Percentiles rank a stretch among this genome's conserved stretches.
These are phyloP conservation scores for Globisporangium splendens DNA, from an alignment of 352 stramenopile species.

Conservation along the genomic window DNA sequence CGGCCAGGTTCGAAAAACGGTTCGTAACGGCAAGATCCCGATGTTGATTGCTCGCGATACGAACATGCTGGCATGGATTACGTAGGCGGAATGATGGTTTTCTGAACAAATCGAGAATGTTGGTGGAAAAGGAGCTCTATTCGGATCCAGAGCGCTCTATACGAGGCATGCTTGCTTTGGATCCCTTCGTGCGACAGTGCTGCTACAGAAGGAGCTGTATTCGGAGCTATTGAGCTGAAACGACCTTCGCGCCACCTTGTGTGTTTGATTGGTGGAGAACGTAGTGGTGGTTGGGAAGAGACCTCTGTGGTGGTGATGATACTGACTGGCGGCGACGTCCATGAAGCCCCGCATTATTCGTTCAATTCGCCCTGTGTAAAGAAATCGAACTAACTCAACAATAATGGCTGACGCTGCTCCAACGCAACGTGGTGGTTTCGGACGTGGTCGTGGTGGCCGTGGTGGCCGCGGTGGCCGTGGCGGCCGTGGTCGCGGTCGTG, in stretches of 20 bases:
- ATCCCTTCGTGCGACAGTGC: not conserved
- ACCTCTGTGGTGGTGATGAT: not conserved
- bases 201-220: not conserved
- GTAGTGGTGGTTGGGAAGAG: conserved; percentile 1
- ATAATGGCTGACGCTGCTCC: conserved; percentile 81
- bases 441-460: conserved; percentile 84
- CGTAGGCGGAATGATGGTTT: not conserved
- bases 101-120: not conserved
- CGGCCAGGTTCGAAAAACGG: not conserved
- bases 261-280: conserved; percentile 36
- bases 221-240: not conserved
- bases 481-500: conserved; percentile 82
- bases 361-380: conserved; percentile 79
- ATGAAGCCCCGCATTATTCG: conserved; percentile 39
- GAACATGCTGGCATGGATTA: not conserved
- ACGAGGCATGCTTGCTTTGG: not conserved
- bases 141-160: not conserved
- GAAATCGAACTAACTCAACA: conserved; percentile 42
- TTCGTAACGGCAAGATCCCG: not conserved
- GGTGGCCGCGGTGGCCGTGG: conserved; percentile 82
- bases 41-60: not conserved
- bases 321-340: too few relatives aligned
- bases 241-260: conserved; percentile 31
- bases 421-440: conserved; percentile 92
- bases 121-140: not conserved